Evolutionary conservation across 2,329 filamentous ascomycete genomes (phyloP), one percentile per base, ranked within the genome.

Genomic region (Amesomyces nigricolor): DNA sequence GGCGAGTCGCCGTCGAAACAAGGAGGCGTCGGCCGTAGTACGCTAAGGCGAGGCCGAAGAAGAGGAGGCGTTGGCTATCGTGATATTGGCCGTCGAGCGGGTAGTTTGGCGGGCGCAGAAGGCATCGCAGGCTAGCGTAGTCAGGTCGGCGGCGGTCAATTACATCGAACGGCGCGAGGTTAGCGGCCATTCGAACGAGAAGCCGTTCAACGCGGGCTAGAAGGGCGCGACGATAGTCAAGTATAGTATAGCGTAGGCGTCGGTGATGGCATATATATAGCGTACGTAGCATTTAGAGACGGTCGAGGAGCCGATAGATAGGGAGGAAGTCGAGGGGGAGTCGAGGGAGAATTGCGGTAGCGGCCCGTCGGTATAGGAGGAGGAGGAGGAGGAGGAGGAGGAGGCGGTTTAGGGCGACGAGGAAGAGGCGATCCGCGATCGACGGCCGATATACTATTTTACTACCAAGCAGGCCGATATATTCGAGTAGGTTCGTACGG

Each of bases 191-290:
- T 38, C 42, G 29, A 47, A 53, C 42, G 42, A 53, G 42, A 53
- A 53, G 49, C 49, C 40, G 40, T 53, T 53, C 30, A 32, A 53
- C 42, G 35, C 30, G 22, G 50, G 38, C 30, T 35, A 53, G 42
- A 53, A 53, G 42, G 42, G 50, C 30, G 13, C 22, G 43, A 53
- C 35, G 32, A 53, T 53, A 37, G 44, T 42, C 35, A 35, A 45
- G 51, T 53, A 53, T 22, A 47, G 17, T 14, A 8, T 17, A 17
- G 45, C 19, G 14, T 53, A 22, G 51, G 19, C 13, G 44, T 40
- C 32, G 35, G 51, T 47, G 19, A 45, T 53, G 35, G 51, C 44
- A 29, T 53, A 53, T 14, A 53, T 53, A 47, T 53, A 19, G 51
- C 19, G 37, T 4, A 53, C 51, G 35, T 42, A 8, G 17, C 16